Conservation (phyloP, 192 early-diverging fungal genomes). For the Podila horticola region DNA sequence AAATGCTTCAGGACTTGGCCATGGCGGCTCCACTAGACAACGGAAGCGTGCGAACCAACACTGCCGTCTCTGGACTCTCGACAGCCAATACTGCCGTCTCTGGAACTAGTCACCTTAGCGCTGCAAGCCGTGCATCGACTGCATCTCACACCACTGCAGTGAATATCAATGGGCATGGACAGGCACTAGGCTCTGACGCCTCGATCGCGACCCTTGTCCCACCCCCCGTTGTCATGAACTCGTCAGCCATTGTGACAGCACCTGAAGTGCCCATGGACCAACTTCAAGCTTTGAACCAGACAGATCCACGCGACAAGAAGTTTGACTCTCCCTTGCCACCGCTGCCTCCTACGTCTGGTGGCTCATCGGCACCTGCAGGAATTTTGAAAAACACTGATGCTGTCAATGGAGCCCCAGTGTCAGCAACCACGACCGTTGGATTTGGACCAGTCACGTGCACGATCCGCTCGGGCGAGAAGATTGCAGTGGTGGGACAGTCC, state of each 20-base stretch:
- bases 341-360: slow-evolving; percentile 5
- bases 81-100: slow-evolving; percentile 27
- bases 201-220: slow-evolving; percentile 32
- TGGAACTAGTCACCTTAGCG: slow-evolving; percentile 19
- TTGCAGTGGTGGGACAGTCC: slow-evolving; percentile 38
- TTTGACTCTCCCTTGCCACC: slow-evolving; percentile 39
- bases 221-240: slow-evolving; percentile 14
- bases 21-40: slow-evolving; percentile 8
- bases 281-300: slow-evolving; percentile 13
- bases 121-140: slow-evolving; percentile 1
- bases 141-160: slow-evolving; percentile 15
- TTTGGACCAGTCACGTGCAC: slow-evolving; percentile 42
- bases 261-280: slow-evolving; percentile 23
- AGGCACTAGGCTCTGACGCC: slow-evolving; percentile 11
- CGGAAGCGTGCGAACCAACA: slow-evolving; percentile 27
- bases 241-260: slow-evolving; percentile 10
- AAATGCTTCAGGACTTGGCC: slow-evolving; percentile 3
- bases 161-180: slow-evolving; percentile 1
- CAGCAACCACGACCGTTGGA: not conserved
- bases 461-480: slow-evolving; percentile 34
- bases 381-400: not conserved
- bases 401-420: not conserved
- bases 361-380: not conserved
- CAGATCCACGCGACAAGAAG: not conserved
- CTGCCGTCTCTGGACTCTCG: slow-evolving; percentile 12